Conservation (phyloP, 495 filamentous ascomycete genomes). For the Penicillium malachiteum region DNA sequence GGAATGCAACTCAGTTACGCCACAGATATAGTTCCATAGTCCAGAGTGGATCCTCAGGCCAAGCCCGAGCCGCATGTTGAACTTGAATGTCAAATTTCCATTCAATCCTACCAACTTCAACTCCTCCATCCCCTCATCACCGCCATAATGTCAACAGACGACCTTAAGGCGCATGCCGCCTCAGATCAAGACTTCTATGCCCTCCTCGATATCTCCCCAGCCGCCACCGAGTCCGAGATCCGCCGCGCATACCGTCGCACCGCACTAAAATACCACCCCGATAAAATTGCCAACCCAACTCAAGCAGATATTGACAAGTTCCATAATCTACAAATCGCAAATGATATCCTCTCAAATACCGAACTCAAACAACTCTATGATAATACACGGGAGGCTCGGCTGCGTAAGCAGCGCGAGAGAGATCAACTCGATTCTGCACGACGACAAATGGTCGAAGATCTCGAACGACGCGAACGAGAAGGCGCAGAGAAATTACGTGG, state of each 20-base stretch:
- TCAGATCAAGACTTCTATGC: slow-evolving; percentile 79
- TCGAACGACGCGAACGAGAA: slow-evolving; percentile 61
- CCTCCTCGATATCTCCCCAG: slow-evolving; percentile 66
- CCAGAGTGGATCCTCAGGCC: not conserved
- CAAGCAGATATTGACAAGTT: slow-evolving; percentile 66
- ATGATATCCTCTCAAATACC: slow-evolving; percentile 68
- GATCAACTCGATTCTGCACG: slow-evolving; percentile 66
- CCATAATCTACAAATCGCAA: slow-evolving; percentile 68
- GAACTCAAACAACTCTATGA: slow-evolving; percentile 65
- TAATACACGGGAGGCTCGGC: slow-evolving; percentile 60
- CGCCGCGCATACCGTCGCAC: slow-evolving; percentile 85
- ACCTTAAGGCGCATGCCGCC: slow-evolving; percentile 55
- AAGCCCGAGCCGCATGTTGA: not conserved
- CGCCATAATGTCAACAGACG: slow-evolving; percentile 45
- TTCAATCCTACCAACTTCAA: not conserved
- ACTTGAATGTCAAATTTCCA: slow-evolving; percentile 1
- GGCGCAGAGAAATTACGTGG: slow-evolving; percentile 38
- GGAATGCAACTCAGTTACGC: too few species aligned
- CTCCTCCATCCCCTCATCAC: not conserved
- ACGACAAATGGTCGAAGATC: slow-evolving; percentile 72
- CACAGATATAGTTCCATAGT: too few species aligned
- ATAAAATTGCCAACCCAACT: slow-evolving; percentile 64
- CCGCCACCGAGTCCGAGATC: slow-evolving; percentile 68
- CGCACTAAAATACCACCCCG: slow-evolving; percentile 87
- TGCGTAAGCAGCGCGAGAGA: slow-evolving; percentile 60